Percentiles rank a stretch among this genome's conserved stretches.
These are phyloP conservation scores for Diaporthe destruens DNA, from an alignment of 2,329 filamentous ascomycete species.

Conservation along the genomic window DNA sequence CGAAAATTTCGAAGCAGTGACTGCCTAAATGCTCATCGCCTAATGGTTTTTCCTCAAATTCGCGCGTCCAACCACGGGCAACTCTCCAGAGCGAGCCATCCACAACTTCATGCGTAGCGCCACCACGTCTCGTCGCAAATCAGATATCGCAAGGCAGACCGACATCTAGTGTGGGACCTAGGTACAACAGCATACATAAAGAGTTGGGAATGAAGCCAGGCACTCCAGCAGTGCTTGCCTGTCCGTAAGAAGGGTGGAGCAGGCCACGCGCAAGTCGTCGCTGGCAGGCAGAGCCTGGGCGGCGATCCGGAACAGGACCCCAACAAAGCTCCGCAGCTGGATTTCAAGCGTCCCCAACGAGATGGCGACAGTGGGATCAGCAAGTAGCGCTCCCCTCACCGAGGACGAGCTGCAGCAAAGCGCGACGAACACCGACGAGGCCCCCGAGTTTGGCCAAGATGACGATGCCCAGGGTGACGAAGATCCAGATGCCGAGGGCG, in stretches of 20 bases:
- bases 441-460: constrained; percentile 51
- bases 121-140: constrained; percentile 35
- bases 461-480: constrained; percentile 53
- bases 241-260: constrained; percentile 40
- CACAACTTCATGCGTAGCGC: constrained; percentile 25
- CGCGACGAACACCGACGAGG: constrained; percentile 63
- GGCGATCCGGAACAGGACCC: constrained; percentile 26
- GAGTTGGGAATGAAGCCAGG: constrained; percentile 36
- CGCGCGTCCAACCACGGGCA: constrained; percentile 36
- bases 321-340: constrained; percentile 29
- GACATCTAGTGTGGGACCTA: constrained; percentile 10
- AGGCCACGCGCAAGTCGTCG: constrained; percentile 29
- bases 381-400: constrained; percentile 62
- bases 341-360: constrained; percentile 21
- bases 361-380: constrained; percentile 55
- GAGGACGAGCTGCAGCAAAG: constrained; percentile 71
- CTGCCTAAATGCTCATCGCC: neutral
- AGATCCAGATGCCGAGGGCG: constrained; percentile 49
- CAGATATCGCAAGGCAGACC: neutral
- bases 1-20: neutral
- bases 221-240: constrained; percentile 31
- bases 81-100: constrained; percentile 22
- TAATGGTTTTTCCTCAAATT: neutral
- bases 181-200: neutral
- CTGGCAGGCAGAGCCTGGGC: constrained; percentile 33